Base-by-base conservation (phyloP, 2,329 filamentous ascomycete genomes). In the Colletotrichum simmondsii region DNA sequence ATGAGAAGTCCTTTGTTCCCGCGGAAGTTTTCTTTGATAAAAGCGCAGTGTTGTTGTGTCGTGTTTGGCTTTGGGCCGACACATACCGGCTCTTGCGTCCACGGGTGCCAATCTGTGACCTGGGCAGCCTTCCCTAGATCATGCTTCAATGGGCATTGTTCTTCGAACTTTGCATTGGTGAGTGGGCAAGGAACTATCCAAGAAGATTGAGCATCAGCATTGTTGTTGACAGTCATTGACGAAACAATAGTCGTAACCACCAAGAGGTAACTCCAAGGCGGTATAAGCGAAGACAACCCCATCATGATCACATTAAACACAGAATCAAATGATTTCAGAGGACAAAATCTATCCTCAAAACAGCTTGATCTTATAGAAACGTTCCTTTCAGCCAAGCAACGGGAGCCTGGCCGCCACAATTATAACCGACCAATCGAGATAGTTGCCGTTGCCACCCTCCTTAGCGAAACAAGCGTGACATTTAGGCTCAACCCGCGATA, bases 1-100 rank as follows among this genome's bases (percentile, higher is more conserved):
- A 75, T 8, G 37, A 73, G 68, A 4, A 75, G 35, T 12, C 71
- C 62, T 12, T 67, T 63, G 3, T 53, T 28, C 4, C 74, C 71
- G 11, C 58, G 71, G 65, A 75, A 75, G 60, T 65, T 37, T 2
- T 68, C 49, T 46, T 71, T 68, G 26, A 74, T 71, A 52, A 71
- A 75, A 42, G 73, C 70, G 73, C 73, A 75, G 3, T 64, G 69
- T 3, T 30, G 52, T 8, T 54, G 22, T 11, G 35, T 28, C n/a
- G 30, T 52, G 0, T 60, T 58, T 2, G 49, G 24, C 8, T 59
- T 70, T 1, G 54, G 19, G 16, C 63, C 56, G 24, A 65, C 68
- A 54, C 74, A 75, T 24, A 73, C 58, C 2, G 73, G 66, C 10
- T n/a, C 14, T 12, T 72, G 73, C 14, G 74, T 75, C 74, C 74